Percentiles rank a stretch among this genome's conserved stretches.
Conservation (phyloP, 164 flowering plant species). For the Aristolochia fimbriata region DNA sequence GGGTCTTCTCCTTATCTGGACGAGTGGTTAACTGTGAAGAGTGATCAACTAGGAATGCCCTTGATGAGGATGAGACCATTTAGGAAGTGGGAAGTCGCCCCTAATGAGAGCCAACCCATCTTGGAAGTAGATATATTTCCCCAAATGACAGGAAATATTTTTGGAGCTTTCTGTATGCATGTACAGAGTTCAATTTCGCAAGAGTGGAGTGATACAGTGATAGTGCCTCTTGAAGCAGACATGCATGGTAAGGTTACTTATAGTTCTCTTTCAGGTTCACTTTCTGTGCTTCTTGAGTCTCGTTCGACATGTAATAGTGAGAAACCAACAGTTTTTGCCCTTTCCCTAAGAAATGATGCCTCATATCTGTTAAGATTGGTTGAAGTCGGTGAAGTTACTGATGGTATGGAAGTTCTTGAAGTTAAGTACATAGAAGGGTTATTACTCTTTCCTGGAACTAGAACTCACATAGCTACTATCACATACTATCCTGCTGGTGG, state of each 20-base stretch:
- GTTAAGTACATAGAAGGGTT: conserved; percentile 52
- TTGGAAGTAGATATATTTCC: conserved; percentile 42
- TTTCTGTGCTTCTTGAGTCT: conserved; percentile 41
- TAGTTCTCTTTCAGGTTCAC: conserved; percentile 20
- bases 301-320: conserved; percentile 24
- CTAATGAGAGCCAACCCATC: conserved; percentile 36
- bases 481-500: conserved; percentile 18
- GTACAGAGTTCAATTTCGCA: conserved; percentile 33
- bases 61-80: conserved; percentile 46
- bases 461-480: conserved; percentile 46
- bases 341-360: conserved; percentile 46
- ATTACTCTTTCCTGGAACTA: conserved; percentile 51
- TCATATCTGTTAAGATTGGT: conserved; percentile 35
- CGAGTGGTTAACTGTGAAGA: conserved; percentile 34
- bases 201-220: conserved; percentile 32
- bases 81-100: conserved; percentile 48
- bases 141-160: conserved; percentile 27
- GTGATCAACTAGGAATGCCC: conserved; percentile 27
- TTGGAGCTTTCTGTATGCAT: conserved; percentile 49
- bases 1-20: conserved; percentile 13
- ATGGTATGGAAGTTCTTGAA: conserved; percentile 23
- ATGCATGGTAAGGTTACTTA: conserved; percentile 17
- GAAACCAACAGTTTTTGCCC: conserved; percentile 24
- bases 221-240: conserved; percentile 66
- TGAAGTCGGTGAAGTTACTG: conserved; percentile 41